Conservation (phyloP, 2,329 filamentous ascomycete species). For the Stemphylium lycopersici region DNA sequence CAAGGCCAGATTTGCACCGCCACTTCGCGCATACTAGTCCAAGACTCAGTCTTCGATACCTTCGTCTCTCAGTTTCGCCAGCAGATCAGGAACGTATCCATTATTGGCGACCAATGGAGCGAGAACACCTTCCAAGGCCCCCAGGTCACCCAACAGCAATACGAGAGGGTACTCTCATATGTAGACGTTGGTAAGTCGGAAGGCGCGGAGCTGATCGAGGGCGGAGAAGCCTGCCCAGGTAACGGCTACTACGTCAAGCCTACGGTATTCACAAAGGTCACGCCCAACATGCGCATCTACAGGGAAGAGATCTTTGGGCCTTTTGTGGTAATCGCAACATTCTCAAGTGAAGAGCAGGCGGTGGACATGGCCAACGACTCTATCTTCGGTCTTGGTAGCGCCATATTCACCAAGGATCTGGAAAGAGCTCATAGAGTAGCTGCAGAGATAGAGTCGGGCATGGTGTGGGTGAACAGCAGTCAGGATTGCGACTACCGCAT, state of each 20-base stretch:
- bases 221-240: slow-evolving; percentile 48
- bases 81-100: slow-evolving; percentile 6
- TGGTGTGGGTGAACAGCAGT: slow-evolving; percentile 9
- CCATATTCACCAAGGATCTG: slow-evolving; percentile 6
- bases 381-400: slow-evolving; percentile 53
- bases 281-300: slow-evolving; percentile 3
- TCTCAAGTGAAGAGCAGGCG: slow-evolving; percentile 10
- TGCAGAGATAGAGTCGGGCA: slow-evolving; percentile 5
- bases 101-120: slow-evolving; percentile 49
- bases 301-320: slow-evolving; percentile 13
- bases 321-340: slow-evolving; percentile 8
- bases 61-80: slow-evolving; percentile 55
- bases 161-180: slow-evolving; percentile 51
- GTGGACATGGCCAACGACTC: slow-evolving; percentile 9
- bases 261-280: slow-evolving; percentile 29
- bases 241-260: slow-evolving; percentile 62
- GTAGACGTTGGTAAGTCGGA: slow-evolving; percentile 54
- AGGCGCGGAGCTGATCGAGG: slow-evolving; percentile 56
- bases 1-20: slow-evolving; percentile 64
- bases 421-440: slow-evolving; percentile 4
- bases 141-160: slow-evolving; percentile 54
- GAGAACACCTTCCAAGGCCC: slow-evolving; percentile 53
- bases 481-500: slow-evolving; percentile 3
- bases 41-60: slow-evolving; percentile 61
- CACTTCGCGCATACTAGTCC: slow-evolving; percentile 60